phyloP scores from a whole-genome alignment of 2,329 filamentous ascomycete genomes.

The Botrytis galanthina region DNA sequence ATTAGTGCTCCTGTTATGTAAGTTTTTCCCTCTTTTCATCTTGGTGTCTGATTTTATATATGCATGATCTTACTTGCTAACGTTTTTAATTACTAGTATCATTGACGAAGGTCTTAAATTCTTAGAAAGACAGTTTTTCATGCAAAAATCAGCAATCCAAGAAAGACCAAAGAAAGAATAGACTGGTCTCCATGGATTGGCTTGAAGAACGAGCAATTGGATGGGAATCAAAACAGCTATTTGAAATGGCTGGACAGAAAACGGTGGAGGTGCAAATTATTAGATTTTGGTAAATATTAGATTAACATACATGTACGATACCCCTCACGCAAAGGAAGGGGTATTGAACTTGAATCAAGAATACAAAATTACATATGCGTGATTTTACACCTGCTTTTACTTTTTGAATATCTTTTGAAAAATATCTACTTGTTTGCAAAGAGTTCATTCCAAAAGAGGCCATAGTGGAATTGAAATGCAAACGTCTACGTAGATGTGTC shows the following conservation, averaged over 20 bases:
- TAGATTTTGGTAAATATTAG: constrained; percentile 34
- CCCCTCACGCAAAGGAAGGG: background rate
- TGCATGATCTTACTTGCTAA: constrained; percentile 17
- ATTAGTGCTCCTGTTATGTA: constrained; percentile 93
- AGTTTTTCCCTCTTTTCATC: constrained; percentile 42
- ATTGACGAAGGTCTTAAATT: constrained; percentile 69
- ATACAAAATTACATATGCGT: background rate
- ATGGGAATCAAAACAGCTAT: background rate
- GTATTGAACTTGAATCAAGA: background rate
- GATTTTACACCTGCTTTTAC: background rate
- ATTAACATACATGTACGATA: constrained; percentile 23
- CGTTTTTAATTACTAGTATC: constrained; percentile 43
- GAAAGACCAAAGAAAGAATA: constrained; percentile 38
- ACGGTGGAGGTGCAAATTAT: constrained; percentile 26
- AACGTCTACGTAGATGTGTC: constrained; percentile 10
- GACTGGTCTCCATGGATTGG: background rate
- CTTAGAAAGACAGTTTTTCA: constrained; percentile 54
- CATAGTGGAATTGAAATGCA: background rate
- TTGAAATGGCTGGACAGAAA: too few relatives aligned
- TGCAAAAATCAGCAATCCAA: constrained; percentile 37
- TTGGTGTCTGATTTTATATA: background rate
- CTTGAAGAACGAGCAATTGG: background rate
- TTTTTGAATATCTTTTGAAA: background rate
- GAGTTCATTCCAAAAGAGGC: background rate
- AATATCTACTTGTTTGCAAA: background rate